Evolutionary conservation across 2,329 filamentous ascomycete species (phyloP), one percentile per base, ranked within the genome.

Genomic region (Cladophialophora psammophila): DNA sequence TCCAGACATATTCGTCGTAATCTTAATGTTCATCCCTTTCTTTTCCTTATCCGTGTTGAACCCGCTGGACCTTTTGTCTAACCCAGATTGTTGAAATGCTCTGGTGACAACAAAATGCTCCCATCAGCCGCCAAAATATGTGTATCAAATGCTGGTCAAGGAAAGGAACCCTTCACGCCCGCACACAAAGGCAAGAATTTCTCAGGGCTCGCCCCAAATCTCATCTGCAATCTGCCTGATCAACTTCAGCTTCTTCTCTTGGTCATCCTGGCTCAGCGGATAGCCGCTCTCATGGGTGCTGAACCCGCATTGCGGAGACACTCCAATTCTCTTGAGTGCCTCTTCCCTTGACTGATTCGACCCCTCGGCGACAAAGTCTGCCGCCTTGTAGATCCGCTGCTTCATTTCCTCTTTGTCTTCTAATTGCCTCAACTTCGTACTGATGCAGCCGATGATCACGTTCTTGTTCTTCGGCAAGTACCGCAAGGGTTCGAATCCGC

Each of bases 261-360:
- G 87, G 71, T 91, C 89, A 59, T 90, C 86, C 66, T 86, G 80
- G 9, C 81, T 84, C 52, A 92, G 78, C n/a, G 85, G 83, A 75
- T 92, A 91, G 0, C 89, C 90, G 71, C 83, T 86, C 73, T 88
- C 87, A 74, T 92, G 90, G 31, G 87, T 90, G 36, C 88, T 90
- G 76, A 90, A 89, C 12, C 87, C 88, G 75, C 87, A 90, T 78
- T 91, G 88, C 0, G 88, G 88, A 74, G 85, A 88, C 18, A 90
- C 82, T 57, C 82, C 82, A 54, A 92, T 78, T 67, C 87, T 84
- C 79, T 88, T 84, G 15, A 92, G 79, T 0, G 89, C 89, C 76
- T 91, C 86, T 75, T 91, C 85, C 59, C 80, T 81, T 0, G 80
- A 86, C 79, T 89, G 81, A 1, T 84, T 85, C 34, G 81, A 86